Conservation (phyloP, 2,329 filamentous ascomycete genomes). For the Xylariales sp. region DNA sequence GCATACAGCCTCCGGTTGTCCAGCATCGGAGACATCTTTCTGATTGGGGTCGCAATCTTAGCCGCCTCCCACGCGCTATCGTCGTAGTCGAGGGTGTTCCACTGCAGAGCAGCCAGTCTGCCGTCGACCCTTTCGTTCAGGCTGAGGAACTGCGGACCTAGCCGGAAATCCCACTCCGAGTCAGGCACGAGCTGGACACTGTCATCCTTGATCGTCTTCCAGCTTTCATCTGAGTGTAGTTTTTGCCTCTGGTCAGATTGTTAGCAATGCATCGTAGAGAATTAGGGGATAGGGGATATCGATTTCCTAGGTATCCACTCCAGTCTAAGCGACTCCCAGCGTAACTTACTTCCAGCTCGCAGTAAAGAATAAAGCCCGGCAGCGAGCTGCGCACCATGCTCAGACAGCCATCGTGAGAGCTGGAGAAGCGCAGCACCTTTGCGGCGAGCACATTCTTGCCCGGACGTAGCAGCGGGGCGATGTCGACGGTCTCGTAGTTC, state of each 20-base stretch:
- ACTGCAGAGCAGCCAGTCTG: constrained; percentile 7
- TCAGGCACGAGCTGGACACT: constrained; percentile 19
- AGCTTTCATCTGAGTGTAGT: constrained; percentile 14
- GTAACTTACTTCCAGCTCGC: constrained; percentile 11
- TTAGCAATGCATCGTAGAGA: not conserved
- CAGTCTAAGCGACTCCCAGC: not conserved
- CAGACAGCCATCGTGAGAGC: constrained; percentile 19
- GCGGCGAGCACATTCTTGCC: constrained; percentile 13
- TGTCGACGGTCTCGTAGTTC: constrained; percentile 20
- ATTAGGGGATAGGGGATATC: no score
- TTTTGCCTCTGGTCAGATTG: constrained; percentile 11
- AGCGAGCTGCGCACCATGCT: constrained; percentile 21
- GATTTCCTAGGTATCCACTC: no score
- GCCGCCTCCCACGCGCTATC: constrained; percentile 8
- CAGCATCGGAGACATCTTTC: constrained; percentile 12
- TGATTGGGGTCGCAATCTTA: constrained; percentile 5
- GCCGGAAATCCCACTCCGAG: constrained; percentile 18
- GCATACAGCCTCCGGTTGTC: constrained; percentile 9
- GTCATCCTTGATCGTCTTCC: constrained; percentile 6
- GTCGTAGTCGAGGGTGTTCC: constrained; percentile 12
- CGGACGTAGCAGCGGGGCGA: constrained; percentile 11
- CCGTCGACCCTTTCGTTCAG: constrained; percentile 16
- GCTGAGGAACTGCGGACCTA: constrained; percentile 18
- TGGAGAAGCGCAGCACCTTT: constrained; percentile 20
- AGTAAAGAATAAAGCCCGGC: constrained; percentile 23